Conservation (phyloP, 2,329 filamentous ascomycete species). For the Akanthomyces muscarius region DNA sequence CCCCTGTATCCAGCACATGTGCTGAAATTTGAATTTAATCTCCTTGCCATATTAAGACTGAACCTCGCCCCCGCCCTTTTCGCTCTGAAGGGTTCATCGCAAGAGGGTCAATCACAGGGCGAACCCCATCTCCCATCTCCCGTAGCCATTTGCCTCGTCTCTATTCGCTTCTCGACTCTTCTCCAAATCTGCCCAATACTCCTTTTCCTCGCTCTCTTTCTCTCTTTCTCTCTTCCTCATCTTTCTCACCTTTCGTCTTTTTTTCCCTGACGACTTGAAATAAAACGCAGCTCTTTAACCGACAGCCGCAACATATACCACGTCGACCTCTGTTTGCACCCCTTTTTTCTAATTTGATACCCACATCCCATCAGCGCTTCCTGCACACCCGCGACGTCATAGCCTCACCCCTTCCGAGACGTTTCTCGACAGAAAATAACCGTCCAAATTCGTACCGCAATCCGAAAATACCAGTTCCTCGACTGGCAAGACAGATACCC, state of each 20-base stretch:
- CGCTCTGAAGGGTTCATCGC: neutral
- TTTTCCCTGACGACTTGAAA: too few relatives aligned
- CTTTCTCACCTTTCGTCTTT: too few relatives aligned
- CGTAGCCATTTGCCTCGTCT: neutral
- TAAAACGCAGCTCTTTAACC: neutral
- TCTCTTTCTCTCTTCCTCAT: too few relatives aligned
- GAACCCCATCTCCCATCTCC: neutral
- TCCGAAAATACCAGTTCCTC: neutral
- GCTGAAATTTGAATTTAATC: conserved; percentile 14
- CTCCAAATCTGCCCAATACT: neutral
- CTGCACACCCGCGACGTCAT: conserved; percentile 15
- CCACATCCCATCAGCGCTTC: conserved; percentile 5
- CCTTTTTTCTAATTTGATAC: conserved; percentile 4
- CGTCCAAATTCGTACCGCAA: neutral
- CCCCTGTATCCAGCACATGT: neutral
- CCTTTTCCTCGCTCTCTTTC: too few relatives aligned
- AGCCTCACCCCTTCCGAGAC: conserved; percentile 10
- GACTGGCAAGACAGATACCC: neutral
- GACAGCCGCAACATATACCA: too few relatives aligned
- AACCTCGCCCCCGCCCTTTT: neutral
- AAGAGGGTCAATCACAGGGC: neutral
- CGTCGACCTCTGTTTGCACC: neutral
- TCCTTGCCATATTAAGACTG: conserved; percentile 15
- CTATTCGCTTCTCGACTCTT: neutral
- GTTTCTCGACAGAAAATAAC: neutral